Evolutionary conservation across 2,329 filamentous ascomycete species (phyloP), one percentile per base, ranked within the genome.

Genomic region (Lasiodiplodia sp.): DNA sequence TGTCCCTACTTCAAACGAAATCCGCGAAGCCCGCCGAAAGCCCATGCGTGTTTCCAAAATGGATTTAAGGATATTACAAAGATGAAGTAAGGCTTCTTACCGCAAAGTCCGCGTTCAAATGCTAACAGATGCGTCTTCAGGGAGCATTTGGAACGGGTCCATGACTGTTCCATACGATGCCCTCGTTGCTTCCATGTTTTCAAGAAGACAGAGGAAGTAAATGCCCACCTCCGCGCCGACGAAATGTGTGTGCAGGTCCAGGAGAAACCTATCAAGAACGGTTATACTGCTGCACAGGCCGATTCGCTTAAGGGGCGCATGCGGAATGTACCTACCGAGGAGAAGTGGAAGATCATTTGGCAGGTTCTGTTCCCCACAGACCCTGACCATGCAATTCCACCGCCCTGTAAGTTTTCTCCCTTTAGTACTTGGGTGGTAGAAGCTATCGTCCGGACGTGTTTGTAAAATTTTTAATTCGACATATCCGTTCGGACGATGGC

Each of bases 21-120:
- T 6, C 60, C 60, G 5, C 5, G 6, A 2, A 38, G 21, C 2
- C 4, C 28, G 11, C 25, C 57, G 6, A 64, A 52, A 16, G 47
- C 44, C 3, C 28, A 52, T 8, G 34, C 60, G 3, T 64, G 60
- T 5, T 64, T 64, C 16, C 60, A 31, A 4, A 51, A 16, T 3
- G 60, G 60, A 1, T 64, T 64, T 12, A 23, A 5, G 4, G n/a
- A 38, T 18, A 52, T 64, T 12, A 5, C 25, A 2, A 64, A 64
- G 31, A 52, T 64, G 60, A 64, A 64, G 60, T 64, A 38, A 64
- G 60, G 14, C 21, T 25, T 10, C 18, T 58, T 16, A n/a, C n/a
- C 10, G 16, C 7, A 37, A n/a, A 31, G 1, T 2, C 1, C 2
- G 3, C 5, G n/a, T 44, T 16, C 23, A 5, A 31, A 31, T 12